Evolutionary conservation across 495 filamentous ascomycete genomes (phyloP).

Genomic region (Neurospora sp.): DNA sequence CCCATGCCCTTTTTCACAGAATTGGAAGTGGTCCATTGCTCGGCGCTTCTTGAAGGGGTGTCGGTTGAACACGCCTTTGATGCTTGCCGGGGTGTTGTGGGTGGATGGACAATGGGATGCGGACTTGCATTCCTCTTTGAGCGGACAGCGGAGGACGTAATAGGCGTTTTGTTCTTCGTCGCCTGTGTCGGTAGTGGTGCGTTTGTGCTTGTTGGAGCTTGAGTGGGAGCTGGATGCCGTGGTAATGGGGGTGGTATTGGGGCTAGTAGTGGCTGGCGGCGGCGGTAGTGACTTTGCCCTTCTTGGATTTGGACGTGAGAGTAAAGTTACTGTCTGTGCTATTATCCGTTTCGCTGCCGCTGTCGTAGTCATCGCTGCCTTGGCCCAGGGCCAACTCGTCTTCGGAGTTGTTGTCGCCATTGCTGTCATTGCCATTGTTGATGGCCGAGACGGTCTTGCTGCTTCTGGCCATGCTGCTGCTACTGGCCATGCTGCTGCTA

Average conservation of each 20-base stretch:
- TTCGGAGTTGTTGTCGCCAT: background rate
- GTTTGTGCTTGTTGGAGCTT: background rate
- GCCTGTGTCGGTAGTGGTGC: background rate
- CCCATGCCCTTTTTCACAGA: background rate
- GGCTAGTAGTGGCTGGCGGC: background rate
- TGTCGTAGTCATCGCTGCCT: background rate
- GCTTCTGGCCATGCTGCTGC: background rate
- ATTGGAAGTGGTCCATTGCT: background rate
- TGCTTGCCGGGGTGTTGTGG: background rate
- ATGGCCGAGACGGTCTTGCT: background rate
- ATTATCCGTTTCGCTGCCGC: background rate
- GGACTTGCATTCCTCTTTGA: background rate
- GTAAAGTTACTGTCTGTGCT: background rate
- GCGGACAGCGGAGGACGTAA: background rate
- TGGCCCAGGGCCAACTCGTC: background rate
- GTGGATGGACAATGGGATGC: background rate
- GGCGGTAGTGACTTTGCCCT: background rate
- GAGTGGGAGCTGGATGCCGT: background rate
- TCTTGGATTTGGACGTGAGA: background rate
- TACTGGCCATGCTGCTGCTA: background rate
- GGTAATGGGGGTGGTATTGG: background rate
- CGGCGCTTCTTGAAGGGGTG: background rate
- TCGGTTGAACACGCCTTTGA: background rate
- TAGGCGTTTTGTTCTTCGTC: background rate
- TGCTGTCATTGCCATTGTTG: background rate